Percentiles rank a stretch among this genome's conserved stretches.
phyloP scores from a whole-genome alignment of 1,284 basidiomycete species.

The Cutaneotrichosporon cavernicola region DNA sequence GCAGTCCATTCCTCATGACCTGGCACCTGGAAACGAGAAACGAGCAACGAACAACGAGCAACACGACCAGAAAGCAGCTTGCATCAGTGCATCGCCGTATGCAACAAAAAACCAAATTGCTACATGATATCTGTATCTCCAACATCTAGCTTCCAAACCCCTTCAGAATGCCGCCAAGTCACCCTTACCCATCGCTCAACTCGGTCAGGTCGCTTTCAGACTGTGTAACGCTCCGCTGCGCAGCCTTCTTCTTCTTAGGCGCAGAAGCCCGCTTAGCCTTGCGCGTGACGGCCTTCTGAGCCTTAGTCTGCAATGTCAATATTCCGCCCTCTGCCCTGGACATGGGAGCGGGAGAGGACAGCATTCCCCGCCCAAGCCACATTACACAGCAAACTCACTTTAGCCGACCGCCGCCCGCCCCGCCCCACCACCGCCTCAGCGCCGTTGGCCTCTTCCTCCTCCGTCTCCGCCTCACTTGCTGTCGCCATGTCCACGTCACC shows the following conservation, averaged over 20 bases:
- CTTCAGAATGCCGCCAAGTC: background rate
- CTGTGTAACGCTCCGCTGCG: background rate
- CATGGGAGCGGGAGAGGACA: background rate
- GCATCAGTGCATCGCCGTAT: too few relatives aligned
- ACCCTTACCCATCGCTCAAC: conserved; percentile 2
- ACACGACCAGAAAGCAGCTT: too few relatives aligned
- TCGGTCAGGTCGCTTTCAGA: conserved; percentile 19
- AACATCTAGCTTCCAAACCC: background rate
- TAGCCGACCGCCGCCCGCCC: conserved; percentile 45
- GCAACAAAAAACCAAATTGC: too few relatives aligned
- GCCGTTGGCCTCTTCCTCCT: conserved; percentile 18
- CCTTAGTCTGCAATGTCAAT: conserved; percentile 35
- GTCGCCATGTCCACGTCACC: conserved; percentile 27
- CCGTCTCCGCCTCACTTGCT: conserved; percentile 25
- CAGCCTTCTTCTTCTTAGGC: conserved; percentile 8
- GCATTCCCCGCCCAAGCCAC: background rate
- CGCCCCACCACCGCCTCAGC: conserved; percentile 38
- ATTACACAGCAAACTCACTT: conserved; percentile 34
- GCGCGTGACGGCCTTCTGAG: conserved; percentile 37
- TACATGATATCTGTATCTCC: background rate
- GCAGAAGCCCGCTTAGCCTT: conserved; percentile 7
- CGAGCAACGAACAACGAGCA: too few relatives aligned
- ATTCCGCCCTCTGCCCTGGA: background rate
- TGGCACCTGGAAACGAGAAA: too few relatives aligned
- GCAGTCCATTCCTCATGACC: too few relatives aligned